Base-by-base conservation (phyloP, 768 basidiomycete genomes). In the Xanthoconium stramineum region DNA sequence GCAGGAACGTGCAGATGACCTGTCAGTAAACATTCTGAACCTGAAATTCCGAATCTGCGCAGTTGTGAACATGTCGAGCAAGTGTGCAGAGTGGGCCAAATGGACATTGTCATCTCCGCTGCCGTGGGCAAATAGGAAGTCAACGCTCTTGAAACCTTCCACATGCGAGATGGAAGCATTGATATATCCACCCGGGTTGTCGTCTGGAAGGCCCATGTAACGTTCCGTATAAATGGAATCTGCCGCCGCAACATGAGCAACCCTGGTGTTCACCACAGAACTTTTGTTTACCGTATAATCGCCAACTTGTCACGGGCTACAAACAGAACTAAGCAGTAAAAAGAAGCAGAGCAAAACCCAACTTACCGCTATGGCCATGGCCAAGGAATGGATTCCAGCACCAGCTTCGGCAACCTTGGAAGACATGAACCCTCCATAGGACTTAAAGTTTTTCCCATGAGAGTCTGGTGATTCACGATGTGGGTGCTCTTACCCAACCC, bases 21-120 rank as follows among this genome's bases (percentile, higher is more conserved):
- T 93, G 73, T 99, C 97, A 24, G 94, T 94, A 74, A 98, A 99
- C 91, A 98, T 92, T 67, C 95, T 83, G 74, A 98, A 97, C 65
- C 88, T 80, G 65, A 87, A 90, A 57, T 80, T 80, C 63, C 87
- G 78, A 44, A 98, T 81, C 53, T 84, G 76, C 28, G 78, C 85
- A 63, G 77, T 75, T 0, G 94, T 98, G 62, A 99, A 82, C 86
- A 97, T 94, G 72, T 98, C 96, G 36, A 99, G 73, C 65, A 99
- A 67, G 62, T 90, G 90, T 13, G 94, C 94, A 52, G 89, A 85
- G 74, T 99, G 95, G 38, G 89, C 83, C 65, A 83, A 94, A 72
- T 99, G 97, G 44, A 99, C 94, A 66, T 98, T 98, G 69, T 98
- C 96, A 69, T 98, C 96, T 10, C 88, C 96, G 61, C 87, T 93